phyloP scores from a whole-genome alignment of 75 land plant genomes.

The Isoetes taiwanensis region DNA sequence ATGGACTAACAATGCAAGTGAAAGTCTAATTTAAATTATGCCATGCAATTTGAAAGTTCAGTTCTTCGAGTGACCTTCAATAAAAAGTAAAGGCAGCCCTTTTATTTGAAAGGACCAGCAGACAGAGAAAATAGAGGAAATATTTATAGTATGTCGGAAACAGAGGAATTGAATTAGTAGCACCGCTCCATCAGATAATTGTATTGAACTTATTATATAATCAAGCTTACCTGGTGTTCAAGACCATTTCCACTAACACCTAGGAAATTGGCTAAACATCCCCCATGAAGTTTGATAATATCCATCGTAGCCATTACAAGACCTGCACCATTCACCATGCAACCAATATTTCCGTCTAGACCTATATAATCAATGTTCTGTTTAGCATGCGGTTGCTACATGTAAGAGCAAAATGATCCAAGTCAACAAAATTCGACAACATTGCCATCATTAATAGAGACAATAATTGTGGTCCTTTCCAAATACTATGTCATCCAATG shows the following conservation, averaged over 20 bases:
- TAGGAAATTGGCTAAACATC: background rate
- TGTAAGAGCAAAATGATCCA: constrained; percentile 14
- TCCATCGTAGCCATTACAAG: constrained; percentile 7
- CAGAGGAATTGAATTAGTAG: background rate
- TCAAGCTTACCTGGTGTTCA: background rate
- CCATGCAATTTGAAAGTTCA: no score
- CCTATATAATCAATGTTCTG: constrained; percentile 3
- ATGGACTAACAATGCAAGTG: no score
- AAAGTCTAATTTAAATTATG: no score
- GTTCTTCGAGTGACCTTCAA: no score
- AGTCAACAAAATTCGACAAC: background rate
- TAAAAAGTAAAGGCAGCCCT: no score
- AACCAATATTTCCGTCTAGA: background rate
- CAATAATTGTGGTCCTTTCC: background rate
- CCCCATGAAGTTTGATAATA: constrained; percentile 3
- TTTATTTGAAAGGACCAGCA: no score
- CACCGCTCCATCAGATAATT: background rate
- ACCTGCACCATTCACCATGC: constrained; percentile 6
- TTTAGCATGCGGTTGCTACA: no score
- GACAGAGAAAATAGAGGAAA: no score
- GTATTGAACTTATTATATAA: no score
- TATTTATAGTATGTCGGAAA: no score
- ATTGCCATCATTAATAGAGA: background rate
- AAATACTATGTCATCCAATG: background rate
- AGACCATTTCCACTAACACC: background rate